A percentile compares a stretch with the other conserved stretches of the same genome.
These are phyloP conservation scores for Vanderwaltozyma tropicalis DNA, from an alignment of 805 yeast species.

Conservation along the genomic window DNA sequence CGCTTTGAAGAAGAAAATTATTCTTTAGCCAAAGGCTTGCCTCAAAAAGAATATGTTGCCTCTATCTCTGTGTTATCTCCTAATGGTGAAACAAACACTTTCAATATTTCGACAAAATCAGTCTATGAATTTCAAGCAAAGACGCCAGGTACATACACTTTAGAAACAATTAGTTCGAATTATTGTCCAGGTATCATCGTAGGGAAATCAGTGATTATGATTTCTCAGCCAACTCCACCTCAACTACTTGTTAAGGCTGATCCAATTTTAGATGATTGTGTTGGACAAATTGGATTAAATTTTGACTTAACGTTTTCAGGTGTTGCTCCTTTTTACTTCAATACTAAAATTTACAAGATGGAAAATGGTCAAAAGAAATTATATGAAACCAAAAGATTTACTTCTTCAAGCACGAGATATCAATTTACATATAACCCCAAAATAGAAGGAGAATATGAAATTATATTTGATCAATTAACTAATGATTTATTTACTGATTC, in stretches of 20 bases:
- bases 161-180: constrained; percentile 45
- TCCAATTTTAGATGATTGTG: constrained; percentile 73
- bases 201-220: constrained; percentile 43
- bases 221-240: constrained; percentile 52
- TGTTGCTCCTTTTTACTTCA: constrained; percentile 68
- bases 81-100: constrained; percentile 11
- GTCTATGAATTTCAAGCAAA: constrained; percentile 32
- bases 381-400: constrained; percentile 29
- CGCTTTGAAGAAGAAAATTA: constrained; percentile 18
- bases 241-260: constrained; percentile 32
- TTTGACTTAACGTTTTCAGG: constrained; percentile 65
- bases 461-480: constrained; percentile 52
- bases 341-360: constrained; percentile 48
- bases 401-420: constrained; percentile 36
- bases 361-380: constrained; percentile 29
- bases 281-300: constrained; percentile 80
- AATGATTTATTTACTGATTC: constrained; percentile 52
- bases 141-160: constrained; percentile 55
- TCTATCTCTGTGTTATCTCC: constrained; percentile 26
- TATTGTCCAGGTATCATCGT: constrained; percentile 57
- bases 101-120: constrained; percentile 18
- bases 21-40: not conserved
- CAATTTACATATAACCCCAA: constrained; percentile 66
- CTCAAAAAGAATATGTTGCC: constrained; percentile 27
- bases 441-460: constrained; percentile 69